Percentiles rank a stretch among this genome's conserved stretches.
Evolutionary conservation across 495 filamentous ascomycete species (phyloP).

Genomic region (Xylaria venustula): DNA sequence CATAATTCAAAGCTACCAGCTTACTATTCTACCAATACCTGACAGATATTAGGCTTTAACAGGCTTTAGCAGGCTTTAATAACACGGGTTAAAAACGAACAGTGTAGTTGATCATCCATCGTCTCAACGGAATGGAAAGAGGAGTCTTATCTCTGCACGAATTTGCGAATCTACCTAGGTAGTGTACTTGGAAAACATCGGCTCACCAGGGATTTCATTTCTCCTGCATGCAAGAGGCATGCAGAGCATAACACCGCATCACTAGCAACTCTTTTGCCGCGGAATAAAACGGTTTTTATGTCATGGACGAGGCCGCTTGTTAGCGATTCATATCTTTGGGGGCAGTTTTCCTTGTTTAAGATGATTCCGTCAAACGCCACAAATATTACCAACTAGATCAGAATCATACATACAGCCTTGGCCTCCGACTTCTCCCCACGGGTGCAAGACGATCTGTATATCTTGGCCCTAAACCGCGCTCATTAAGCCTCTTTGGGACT

Average conservation of each 20-base stretch:
- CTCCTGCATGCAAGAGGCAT: background rate
- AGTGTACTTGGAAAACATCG: background rate
- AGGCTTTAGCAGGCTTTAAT: too few relatives aligned
- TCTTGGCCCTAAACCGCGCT: background rate
- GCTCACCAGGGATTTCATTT: background rate
- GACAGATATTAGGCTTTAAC: too few relatives aligned
- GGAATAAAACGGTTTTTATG: background rate
- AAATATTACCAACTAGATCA: background rate
- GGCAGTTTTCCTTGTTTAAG: too few relatives aligned
- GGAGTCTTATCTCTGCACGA: background rate
- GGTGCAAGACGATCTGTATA: too few relatives aligned
- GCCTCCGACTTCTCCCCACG: too few relatives aligned
- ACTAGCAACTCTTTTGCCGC: background rate
- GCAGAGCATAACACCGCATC: background rate
- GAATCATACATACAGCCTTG: too few relatives aligned
- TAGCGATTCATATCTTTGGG: too few relatives aligned
- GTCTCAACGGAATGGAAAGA: too few relatives aligned
- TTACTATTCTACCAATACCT: background rate
- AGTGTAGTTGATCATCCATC: too few relatives aligned
- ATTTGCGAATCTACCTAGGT: background rate
- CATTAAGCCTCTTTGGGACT: slow-evolving; percentile 1
- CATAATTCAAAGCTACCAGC: background rate
- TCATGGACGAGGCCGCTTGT: background rate
- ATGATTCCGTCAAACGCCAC: background rate
- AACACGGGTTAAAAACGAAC: too few relatives aligned